Conservation (phyloP, 306 rosid genomes). For the Lathyrus sativus region DNA sequence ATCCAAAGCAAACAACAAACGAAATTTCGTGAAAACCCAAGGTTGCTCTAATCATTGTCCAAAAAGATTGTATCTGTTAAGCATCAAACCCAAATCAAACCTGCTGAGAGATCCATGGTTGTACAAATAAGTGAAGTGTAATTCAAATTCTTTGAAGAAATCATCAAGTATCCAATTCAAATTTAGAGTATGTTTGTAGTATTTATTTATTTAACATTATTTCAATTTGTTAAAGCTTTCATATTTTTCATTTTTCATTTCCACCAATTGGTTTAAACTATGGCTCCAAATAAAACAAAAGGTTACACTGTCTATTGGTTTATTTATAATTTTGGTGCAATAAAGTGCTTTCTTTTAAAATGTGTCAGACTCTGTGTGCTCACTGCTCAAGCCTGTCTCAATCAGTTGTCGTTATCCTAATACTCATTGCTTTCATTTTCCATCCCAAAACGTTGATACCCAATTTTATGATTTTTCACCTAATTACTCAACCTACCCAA, state of each 20-base stretch:
- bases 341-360: background rate
- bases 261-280: background rate
- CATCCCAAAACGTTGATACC: too few species aligned
- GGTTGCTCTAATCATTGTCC: background rate
- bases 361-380: background rate
- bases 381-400: background rate
- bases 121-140: background rate
- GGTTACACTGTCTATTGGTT: background rate
- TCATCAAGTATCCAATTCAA: background rate
- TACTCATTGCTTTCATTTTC: too few species aligned
- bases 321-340: background rate
- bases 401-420: too few species aligned
- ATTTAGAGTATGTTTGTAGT: background rate
- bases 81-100: background rate
- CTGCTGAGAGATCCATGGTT: background rate
- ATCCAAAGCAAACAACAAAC: background rate
- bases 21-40: background rate
- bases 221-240: background rate
- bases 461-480: too few species aligned
- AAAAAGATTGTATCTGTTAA: background rate
- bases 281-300: conserved; percentile 1
- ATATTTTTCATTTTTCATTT: background rate
- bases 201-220: background rate
- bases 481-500: too few species aligned
- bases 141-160: background rate